Base-by-base conservation (phyloP, 2,329 filamentous ascomycete genomes). In the Beauveria sp. region DNA sequence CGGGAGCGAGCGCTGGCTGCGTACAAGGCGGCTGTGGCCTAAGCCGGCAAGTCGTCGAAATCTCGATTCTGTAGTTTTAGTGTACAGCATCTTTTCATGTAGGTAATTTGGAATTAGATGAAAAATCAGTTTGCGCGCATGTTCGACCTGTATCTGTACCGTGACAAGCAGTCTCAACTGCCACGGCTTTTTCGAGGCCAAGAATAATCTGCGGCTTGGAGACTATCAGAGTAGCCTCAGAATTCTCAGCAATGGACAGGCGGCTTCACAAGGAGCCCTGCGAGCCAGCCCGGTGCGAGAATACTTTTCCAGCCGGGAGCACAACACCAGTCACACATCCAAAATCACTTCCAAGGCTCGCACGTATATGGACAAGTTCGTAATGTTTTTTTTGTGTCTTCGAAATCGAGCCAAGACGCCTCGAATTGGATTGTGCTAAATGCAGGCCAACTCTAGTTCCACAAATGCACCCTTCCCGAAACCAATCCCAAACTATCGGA, bases 81-180 rank as follows among this genome's bases (percentile, higher is more conserved):
- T 30, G 43, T 53, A 52, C 2, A 16, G 3, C 10, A 38, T 43
- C 6, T 42, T 34, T 4, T 18, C 50, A 18, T 24, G 14, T 18
- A 56, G 30, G 28, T 14, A n/a, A 18, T 24, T 16, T 43, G n/a
- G 20, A 10, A 56, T 64, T 57, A 57, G 57, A 51, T 57, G 45
- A 46, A 53, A 6, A 26, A 20, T 12, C 38, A 34, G 0, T 26
- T 24, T 34, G 38, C 30, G 61, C 20, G 54, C 62, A 78, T 86
- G 81, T 86, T 68, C 78, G 81, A 78, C 83, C 82, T 81, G 83
- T 86, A 86, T 86, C 83, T 86, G 83, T 86, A 83, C 83, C 78
- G 77, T 81, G 77, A 75, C 77, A 78, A 74, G 73, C 68, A 68
- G 71, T 70, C 82, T 85, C 74, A 73, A 74, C 71, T 75, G 77